phyloP scores from a whole-genome alignment of 495 filamentous ascomycete genomes.

The Pseudoneurospora amorphoporcata region DNA sequence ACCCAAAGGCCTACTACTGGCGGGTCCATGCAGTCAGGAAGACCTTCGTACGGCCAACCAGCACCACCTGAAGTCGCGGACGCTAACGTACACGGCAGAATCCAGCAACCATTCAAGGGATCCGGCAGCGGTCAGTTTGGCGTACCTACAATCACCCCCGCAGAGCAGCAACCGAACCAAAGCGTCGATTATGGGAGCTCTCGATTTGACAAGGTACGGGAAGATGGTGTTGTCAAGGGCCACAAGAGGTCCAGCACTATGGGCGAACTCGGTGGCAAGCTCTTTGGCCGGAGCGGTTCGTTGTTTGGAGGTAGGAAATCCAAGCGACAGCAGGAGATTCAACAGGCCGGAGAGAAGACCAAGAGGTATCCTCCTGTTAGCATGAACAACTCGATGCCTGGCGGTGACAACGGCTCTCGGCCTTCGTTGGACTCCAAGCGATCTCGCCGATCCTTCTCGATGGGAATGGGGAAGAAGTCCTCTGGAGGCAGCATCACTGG shows the following conservation, averaged over 20 bases:
- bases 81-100: conserved; percentile 82
- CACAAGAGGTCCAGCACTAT: conserved; percentile 90
- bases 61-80: conserved; percentile 77
- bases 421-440: conserved; percentile 64
- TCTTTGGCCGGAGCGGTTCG: conserved; percentile 71
- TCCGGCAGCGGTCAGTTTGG: conserved; percentile 55
- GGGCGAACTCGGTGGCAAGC: conserved; percentile 63
- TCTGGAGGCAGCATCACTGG: conserved; percentile 43
- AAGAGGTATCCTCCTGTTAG: conserved; percentile 69
- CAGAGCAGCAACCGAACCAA: conserved; percentile 30
- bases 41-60: conserved; percentile 83
- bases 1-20: conserved; percentile 66
- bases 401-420: conserved; percentile 40
- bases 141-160: conserved; percentile 57
- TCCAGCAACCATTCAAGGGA: conserved; percentile 73
- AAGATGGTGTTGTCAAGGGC: conserved; percentile 41
- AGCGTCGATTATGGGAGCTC: conserved; percentile 41
- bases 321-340: conserved; percentile 33
- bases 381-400: conserved; percentile 53
- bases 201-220: conserved; percentile 36
- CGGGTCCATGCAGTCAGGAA: conserved; percentile 68
- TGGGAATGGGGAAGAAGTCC: conserved; percentile 62
- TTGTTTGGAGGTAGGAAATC: conserved; percentile 55
- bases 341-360: conserved; percentile 32
- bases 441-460: conserved; percentile 62